Base-by-base conservation (phyloP, 2,329 filamentous ascomycete species). In the Colletotrichum ledebouriae region DNA sequence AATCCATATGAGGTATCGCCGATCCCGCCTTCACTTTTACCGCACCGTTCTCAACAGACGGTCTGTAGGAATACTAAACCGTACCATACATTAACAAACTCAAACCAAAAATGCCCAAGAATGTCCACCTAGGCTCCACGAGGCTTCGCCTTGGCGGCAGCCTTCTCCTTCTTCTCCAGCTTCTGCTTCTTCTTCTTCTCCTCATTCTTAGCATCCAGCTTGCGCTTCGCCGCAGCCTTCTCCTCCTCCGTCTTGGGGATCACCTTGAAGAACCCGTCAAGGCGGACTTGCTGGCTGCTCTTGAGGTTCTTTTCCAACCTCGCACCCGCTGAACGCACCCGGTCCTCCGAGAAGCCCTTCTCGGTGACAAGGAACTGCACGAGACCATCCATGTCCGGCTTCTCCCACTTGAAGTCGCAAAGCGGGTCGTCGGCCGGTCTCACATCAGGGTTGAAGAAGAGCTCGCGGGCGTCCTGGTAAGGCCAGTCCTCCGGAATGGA, bases 371-470 rank as follows among this genome's bases (percentile, higher is more conserved):
- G 84, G 79, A 93, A 99, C 74, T 96, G 88, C 71, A 99, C 88
- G 0, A 99, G 87, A 0, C 94, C 95, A 2, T 98, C 94, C 1
- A 96, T 85, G 75, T 99, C 94, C 3, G 96, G 96, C 68, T 90
- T 91, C 50, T 98, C 94, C 96, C 97, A 99, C 80, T 97, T 98
- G 85, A 98, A 97, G 77, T 99, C 94, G 79, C 94, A 98, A 12
- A 94, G 89, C 0, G 92, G 89, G 75, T 97, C 88, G 73, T 97
- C 92, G 25, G 95, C 94, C 50, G 87, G 79, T 41, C 92, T 90
- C 29, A 99, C 95, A 73, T 98, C 94, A 0, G 96, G 96, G 73
- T 95, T 86, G 77, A 97, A 90, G 83, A 99, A 98, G 33, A 99
- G 89, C 17, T 94, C 89, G 46, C 97, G 92, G 7, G 96, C 97